Evolutionary conservation across 129 eudicot species (phyloP), one percentile per base, ranked within the genome.

Genomic region (Arctium lappa): DNA sequence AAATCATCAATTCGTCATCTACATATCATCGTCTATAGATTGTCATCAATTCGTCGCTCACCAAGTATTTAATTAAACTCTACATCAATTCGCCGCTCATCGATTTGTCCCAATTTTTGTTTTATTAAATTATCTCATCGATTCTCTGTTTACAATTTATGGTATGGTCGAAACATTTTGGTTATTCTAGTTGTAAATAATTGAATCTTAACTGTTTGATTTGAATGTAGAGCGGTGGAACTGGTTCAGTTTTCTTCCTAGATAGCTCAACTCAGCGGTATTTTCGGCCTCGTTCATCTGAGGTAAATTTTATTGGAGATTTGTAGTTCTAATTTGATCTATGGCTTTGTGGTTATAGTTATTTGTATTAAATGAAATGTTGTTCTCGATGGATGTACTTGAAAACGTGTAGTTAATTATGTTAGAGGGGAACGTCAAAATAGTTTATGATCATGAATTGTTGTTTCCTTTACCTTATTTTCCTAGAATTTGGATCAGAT

Each of bases 251-350:
- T 16, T 81, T 88, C 79, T 92, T 94, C 87, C 91, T 92, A 44
- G 98, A 94, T 80, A 86, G 92, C 81, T 86, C 95, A 22, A 69
- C 90, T 22, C 90, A 84, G 38, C 76, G 62, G 7, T 94, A 89
- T 84, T 80, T 94, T 75, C 95, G 93, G 70, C 71, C 84, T 66
- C 80, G 69, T 29, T 38, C 89, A 40, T 79, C 90, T 1, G 77
- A 82, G 77, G 86, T 72, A 63, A 39, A 72, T 16, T 30, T 78
- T 22, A 4, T 76, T 83, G 80, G 88, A 73, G 65, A 32, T 74
- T 22, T 53, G 12, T 81, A 34, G n/a, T 68, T 77, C 18, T 15
- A 15, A 18, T 65, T 15, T 18, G 53, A 27, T 62, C 65, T 38
- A 42, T n/a, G 32, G 46, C 80, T 38, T 56, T 39, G 44, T 39